Percentiles rank a stretch among this genome's conserved stretches.
phyloP scores from a whole-genome alignment of 371 early-diverging fungal genomes.

The Apophysomyces trapeziformis region DNA sequence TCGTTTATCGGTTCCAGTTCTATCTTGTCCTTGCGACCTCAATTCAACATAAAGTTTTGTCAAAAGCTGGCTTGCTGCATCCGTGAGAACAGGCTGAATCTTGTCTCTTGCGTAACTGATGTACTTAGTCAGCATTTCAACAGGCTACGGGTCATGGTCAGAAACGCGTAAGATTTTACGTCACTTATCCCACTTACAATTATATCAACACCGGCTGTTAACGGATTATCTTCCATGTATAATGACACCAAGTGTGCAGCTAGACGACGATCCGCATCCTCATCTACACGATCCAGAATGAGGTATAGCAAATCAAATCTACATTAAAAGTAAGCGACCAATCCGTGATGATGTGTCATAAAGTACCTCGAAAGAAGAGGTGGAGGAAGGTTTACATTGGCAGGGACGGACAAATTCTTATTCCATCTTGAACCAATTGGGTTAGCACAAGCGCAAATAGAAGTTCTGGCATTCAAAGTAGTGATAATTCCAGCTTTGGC shows the following conservation, averaged over 20 bases:
- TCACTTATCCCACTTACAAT: constrained; percentile 43
- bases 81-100: constrained; percentile 83
- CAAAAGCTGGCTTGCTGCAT: constrained; percentile 80
- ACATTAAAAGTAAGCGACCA: neutral
- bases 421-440: constrained; percentile 97
- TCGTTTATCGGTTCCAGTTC: constrained; percentile 66
- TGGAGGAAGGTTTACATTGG: constrained; percentile 97
- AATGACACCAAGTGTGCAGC: constrained; percentile 89
- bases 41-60: constrained; percentile 89
- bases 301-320: constrained; percentile 97
- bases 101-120: constrained; percentile 88
- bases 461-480: constrained; percentile 98
- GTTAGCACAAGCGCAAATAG: constrained; percentile 98
- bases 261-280: constrained; percentile 83
- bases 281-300: constrained; percentile 91
- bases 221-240: constrained; percentile 76
- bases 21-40: constrained; percentile 79
- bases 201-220: constrained; percentile 60
- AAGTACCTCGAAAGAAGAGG: constrained; percentile 89
- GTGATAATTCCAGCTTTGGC: constrained; percentile 99
- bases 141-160: constrained; percentile 54
- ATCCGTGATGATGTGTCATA: neutral
- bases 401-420: constrained; percentile 83
- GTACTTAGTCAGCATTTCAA: constrained; percentile 86
- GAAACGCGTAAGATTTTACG: constrained; percentile 6